Evolutionary conservation across 108 stramenopile genomes (phyloP).

Genomic region (Pseudonitzschia delicatissima): DNA sequence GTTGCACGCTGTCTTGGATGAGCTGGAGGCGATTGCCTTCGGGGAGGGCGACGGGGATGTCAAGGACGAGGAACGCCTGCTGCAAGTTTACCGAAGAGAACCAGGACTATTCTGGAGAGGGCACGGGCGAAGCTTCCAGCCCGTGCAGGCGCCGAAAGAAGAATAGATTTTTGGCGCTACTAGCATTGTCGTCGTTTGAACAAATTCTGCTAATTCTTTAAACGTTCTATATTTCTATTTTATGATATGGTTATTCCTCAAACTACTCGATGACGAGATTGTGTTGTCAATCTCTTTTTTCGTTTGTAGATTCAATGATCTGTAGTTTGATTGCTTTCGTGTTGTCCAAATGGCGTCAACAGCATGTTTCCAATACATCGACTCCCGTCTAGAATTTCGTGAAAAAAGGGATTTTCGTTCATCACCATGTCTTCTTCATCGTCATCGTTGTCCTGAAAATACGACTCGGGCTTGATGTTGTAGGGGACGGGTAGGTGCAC

Average conservation of each 20-base stretch:
- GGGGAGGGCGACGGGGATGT: constrained; percentile 35
- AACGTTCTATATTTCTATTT: too few relatives aligned
- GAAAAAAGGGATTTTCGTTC: constrained; percentile 67
- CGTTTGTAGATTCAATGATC: not conserved
- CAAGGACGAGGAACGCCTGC: constrained; percentile 52
- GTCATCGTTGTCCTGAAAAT: constrained; percentile 47
- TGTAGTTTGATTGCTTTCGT: not conserved
- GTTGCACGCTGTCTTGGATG: constrained; percentile 69
- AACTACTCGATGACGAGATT: too few relatives aligned
- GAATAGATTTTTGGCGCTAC: too few relatives aligned
- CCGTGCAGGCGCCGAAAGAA: too few relatives aligned
- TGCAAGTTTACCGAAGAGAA: constrained; percentile 44
- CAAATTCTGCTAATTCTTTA: too few relatives aligned
- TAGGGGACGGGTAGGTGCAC: constrained; percentile 80
- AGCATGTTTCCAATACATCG: constrained; percentile 63
- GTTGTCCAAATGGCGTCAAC: constrained; percentile 48
- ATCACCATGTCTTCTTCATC: constrained; percentile 8
- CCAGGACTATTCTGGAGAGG: constrained; percentile 39
- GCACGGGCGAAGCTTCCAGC: constrained; percentile 62
- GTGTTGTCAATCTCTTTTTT: not conserved
- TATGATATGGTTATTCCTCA: too few relatives aligned
- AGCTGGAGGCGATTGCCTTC: constrained; percentile 54
- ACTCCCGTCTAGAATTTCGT: constrained; percentile 53
- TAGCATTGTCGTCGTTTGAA: too few relatives aligned
- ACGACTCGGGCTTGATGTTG: constrained; percentile 43